Conservation (phyloP, 108 stramenopile genomes). For the Conticribra guillardii region DNA sequence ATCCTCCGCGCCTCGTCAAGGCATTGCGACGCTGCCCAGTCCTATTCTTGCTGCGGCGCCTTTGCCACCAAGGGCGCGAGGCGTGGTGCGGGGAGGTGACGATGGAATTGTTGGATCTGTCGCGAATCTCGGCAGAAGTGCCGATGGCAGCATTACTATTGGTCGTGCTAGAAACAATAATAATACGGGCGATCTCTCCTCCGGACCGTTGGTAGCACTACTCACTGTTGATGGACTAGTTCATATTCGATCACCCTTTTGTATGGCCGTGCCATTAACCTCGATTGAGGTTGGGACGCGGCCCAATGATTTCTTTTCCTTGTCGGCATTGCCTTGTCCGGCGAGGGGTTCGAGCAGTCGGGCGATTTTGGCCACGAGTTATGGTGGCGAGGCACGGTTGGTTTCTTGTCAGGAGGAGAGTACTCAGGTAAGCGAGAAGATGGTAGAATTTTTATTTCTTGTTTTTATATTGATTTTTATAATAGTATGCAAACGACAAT, state of each 20-base stretch:
- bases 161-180: no score
- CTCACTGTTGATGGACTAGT: constrained; percentile 84
- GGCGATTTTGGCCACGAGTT: constrained; percentile 61
- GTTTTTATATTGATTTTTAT: no score
- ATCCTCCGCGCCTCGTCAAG: constrained; percentile 56
- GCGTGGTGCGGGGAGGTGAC: constrained; percentile 6
- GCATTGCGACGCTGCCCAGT: constrained; percentile 59
- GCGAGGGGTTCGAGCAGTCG: background rate
- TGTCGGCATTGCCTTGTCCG: constrained; percentile 45
- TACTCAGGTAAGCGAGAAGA: constrained; percentile 30
- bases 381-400: constrained; percentile 70
- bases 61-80: constrained; percentile 45
- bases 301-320: constrained; percentile 85
- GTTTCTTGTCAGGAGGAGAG: constrained; percentile 66
- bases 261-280: constrained; percentile 73
- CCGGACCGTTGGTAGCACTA: constrained; percentile 57
- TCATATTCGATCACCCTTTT: constrained; percentile 75
- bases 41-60: constrained; percentile 79
- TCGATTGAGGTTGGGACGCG: constrained; percentile 88
- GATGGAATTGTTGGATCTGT: no score
- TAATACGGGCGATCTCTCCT: constrained; percentile 12
- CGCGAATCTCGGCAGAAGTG: background rate
- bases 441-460: no score
- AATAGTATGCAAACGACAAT: no score
- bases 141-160: no score